Conservation (phyloP, 441 rosid species). For the Populus hybrid region DNA sequence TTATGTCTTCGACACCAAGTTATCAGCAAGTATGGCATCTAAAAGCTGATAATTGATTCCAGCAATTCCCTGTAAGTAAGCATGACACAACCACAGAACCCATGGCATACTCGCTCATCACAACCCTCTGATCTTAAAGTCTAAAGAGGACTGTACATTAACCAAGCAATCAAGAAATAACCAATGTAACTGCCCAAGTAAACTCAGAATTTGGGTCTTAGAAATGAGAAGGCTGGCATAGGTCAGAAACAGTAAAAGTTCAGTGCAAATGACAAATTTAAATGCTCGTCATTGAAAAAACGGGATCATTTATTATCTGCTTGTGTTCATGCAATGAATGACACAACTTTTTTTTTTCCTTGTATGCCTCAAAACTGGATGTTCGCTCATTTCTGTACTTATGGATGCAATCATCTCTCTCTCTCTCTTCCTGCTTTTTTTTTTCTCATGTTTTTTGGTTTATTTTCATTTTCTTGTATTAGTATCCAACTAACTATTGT, state of each 20-base stretch:
- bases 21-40: background rate
- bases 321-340: constrained; percentile 19
- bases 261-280: background rate
- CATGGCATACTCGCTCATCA: background rate
- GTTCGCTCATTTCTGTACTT: constrained; percentile 15
- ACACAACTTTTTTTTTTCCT: constrained; percentile 6
- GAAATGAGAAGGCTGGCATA: background rate
- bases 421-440: background rate
- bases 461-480: constrained; percentile 6
- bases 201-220: background rate
- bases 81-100: background rate
- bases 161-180: background rate
- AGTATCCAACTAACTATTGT: constrained; percentile 25
- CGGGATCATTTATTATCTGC: background rate
- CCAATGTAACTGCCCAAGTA: background rate
- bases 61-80: background rate
- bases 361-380: constrained; percentile 39
- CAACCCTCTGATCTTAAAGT: background rate
- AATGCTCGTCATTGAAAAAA: background rate
- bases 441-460: background rate
- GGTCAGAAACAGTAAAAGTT: background rate
- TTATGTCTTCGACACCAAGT: background rate
- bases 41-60: background rate
- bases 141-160: background rate
- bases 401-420: constrained; percentile 13